Base-by-base conservation (phyloP, 1,284 basidiomycete genomes). In the Rhodotorula sp. region DNA sequence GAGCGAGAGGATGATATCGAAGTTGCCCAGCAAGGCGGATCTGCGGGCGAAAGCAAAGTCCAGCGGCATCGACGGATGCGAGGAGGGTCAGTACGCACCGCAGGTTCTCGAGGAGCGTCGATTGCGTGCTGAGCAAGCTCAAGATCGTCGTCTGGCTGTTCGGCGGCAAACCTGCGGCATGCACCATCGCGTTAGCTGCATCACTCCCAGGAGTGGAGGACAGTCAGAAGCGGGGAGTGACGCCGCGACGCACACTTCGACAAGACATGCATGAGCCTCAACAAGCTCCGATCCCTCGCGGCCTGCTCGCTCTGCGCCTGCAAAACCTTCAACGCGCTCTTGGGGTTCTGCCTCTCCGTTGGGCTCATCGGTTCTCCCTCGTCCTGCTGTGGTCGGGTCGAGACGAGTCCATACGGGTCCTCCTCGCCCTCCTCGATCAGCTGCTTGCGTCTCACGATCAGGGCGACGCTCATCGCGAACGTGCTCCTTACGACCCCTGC, bases 381-480 rank as follows among this genome's bases (percentile, higher is more conserved):
- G 30, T 30, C 37, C n/a, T 26, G 37, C 16, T 44, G 24, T 48
- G 26, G 20, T 18, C 48, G 44, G 20, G 34, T 48, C 11, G 9
- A 16, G 5, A 50, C 20, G 24, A 28, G 56, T 18, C 54, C 53
- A 22, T 67, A 72, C 24, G 71, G 71, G 46, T 75, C 94, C 4
- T 86, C 84, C 62, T 89, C 80, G 0, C 91, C 92, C 28, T 85
- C 83, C 24, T 86, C 81, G n/a, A 97, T 85, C 52, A 94, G 83
- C 80, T 97, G 93, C 77, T 89, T 90, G 40, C 95, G 83, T 40
- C 96, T 85, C 1, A 99, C 85, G 31, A 99, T 85, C 70, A 91
- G 87, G 1, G 95, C 94, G 3, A 94, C 92, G 22, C 90, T 87
- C 96, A 99, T 99, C 9, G 92, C 95, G 79, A 98, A 98, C 77